Evolutionary conservation across 768 basidiomycete genomes (phyloP), one percentile per base, ranked within the genome.

Genomic region (Psilocybe cyanescens): DNA sequence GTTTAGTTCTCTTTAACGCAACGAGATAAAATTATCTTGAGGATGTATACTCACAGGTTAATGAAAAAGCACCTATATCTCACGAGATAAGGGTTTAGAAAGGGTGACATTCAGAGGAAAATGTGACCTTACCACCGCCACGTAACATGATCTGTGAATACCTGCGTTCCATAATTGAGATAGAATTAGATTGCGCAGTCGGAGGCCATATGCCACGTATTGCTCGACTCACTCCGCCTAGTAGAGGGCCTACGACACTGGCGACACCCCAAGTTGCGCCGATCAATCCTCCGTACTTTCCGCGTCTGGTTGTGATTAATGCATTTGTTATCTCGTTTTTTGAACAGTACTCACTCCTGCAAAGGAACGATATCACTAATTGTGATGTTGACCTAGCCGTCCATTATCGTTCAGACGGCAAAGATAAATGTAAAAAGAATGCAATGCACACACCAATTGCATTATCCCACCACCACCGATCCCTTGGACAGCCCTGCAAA

Each of bases 351-450:
- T 48, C 71, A 91, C 91, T 93, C 87, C 75, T 86, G 78, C 44
- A 96, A 74, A 0, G 92, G 85, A 0, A 94, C 90, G 37, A 96
- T 93, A 73, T 96, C 94, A 47, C 89, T 86, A 44, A 93, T 86
- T 2, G 86, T 90, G 66, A 94, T 93, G 52, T 88, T 83, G 5
- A 90, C 77, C 82, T 83, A 59, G 39, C 58, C 11, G 53, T 8
- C 41, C 50, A 44, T 51, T 31, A 49, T 33, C 47, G 46, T 24
- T 19, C 8, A 57, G 5, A 35, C 46, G 30, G 29, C 16, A 24
- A 24, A 24, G 24, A 24, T 24, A 24, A 24, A 24, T 24, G 24
- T 24, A 24, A 24, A 24, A 24, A 24, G 24, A 24, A 24, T 24
- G 24, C 24, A 24, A 24, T 24, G n/a, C 1, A 59, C 76, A 58